These are phyloP conservation scores for Mycena albidolilacea DNA, from an alignment of 768 basidiomycete genomes.

Conservation along the genomic window DNA sequence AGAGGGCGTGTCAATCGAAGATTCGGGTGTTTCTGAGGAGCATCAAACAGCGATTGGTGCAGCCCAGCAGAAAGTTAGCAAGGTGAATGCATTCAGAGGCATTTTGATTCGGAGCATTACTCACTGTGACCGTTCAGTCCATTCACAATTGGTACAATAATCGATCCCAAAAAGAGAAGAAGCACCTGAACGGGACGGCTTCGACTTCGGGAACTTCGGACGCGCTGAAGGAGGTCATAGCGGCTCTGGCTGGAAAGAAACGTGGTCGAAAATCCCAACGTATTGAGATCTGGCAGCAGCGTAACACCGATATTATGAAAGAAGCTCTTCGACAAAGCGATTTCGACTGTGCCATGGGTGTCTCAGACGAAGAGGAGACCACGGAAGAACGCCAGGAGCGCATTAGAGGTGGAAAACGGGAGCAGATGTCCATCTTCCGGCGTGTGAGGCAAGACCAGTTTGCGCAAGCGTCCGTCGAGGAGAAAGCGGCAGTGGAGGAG, in stretches of 20 bases:
- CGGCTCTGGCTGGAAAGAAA: neutral
- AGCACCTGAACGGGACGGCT: neutral
- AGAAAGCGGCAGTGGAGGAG: neutral
- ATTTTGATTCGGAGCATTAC: neutral
- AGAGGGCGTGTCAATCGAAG: neutral
- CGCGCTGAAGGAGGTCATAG: neutral
- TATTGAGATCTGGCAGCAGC: neutral
- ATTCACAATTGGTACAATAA: conserved; percentile 15
- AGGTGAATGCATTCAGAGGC: neutral
- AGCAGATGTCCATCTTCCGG: neutral
- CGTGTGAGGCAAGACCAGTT: neutral
- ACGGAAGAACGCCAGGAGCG: neutral
- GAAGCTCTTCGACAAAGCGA: too few relatives aligned
- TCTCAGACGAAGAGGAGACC: neutral
- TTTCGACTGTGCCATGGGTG: neutral
- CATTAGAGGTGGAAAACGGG: neutral
- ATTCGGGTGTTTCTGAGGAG: neutral
- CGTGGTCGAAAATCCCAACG: neutral
- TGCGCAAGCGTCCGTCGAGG: neutral
- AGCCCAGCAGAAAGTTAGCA: neutral
- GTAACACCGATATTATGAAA: too few relatives aligned
- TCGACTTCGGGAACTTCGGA: neutral
- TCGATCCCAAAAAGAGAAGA: neutral
- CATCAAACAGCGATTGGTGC: neutral
- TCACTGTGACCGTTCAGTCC: neutral